Percentiles rank a stretch among this genome's conserved stretches.
phyloP scores from a whole-genome alignment of 306 rosid genomes.

The Aeschynomene evenia region DNA sequence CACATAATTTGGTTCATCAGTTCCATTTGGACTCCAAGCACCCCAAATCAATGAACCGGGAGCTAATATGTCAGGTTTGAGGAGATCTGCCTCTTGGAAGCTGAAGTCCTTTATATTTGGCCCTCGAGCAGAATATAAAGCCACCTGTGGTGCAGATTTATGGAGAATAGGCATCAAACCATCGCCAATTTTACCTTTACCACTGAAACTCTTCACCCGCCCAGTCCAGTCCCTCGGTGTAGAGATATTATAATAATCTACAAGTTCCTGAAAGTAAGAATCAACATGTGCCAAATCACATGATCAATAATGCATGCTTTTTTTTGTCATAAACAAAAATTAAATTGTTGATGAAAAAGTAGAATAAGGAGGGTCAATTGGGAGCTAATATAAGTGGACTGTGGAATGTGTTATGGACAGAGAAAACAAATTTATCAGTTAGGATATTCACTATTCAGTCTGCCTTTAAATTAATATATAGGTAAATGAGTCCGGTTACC shows the following conservation, averaged over 20 bases:
- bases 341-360: neutral
- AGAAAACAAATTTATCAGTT: conserved; percentile 8
- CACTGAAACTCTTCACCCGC: conserved; percentile 83
- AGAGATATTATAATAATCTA: conserved; percentile 81
- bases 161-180: conserved; percentile 90
- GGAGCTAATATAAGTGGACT: conserved; percentile 14
- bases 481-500: conserved; percentile 50
- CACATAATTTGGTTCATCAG: conserved; percentile 85
- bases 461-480: neutral
- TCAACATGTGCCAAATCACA: conserved; percentile 29
- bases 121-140: conserved; percentile 91
- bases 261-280: conserved; percentile 66
- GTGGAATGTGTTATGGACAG: neutral
- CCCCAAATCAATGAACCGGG: conserved; percentile 99
- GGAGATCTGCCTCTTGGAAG: conserved; percentile 98
- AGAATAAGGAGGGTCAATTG: conserved; percentile 4
- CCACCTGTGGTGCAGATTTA: conserved; percentile 98
- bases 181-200: conserved; percentile 80
- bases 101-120: conserved; percentile 92
- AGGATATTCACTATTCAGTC: conserved; percentile 18
- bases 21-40: conserved; percentile 99
- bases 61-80: conserved; percentile 96
- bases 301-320: conserved; percentile 10
- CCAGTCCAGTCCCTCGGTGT: conserved; percentile 99
- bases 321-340: conserved; percentile 18